A percentile compares a stretch with the other conserved stretches of the same genome.
Evolutionary conservation across 1,284 basidiomycete genomes (phyloP).

Genomic region (Austroboletus novae-zelandiae): DNA sequence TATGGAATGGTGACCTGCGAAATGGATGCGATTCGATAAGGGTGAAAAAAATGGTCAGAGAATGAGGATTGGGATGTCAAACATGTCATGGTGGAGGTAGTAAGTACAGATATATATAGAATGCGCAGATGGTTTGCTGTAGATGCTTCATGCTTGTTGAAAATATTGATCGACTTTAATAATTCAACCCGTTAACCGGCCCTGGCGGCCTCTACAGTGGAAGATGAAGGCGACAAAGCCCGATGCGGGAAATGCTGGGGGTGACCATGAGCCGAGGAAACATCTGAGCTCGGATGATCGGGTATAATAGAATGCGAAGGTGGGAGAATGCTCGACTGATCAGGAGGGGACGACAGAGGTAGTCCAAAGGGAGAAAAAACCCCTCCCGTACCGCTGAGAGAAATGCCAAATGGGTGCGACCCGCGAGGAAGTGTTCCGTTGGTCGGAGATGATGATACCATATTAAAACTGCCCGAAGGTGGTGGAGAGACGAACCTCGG

Average conservation of each 20-base stretch:
- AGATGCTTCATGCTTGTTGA: conserved; percentile 39
- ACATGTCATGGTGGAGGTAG: conserved; percentile 34
- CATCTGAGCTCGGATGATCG: conserved; percentile 51
- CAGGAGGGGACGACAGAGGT: conserved; percentile 38
- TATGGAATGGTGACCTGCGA: conserved; percentile 29
- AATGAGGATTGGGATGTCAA: conserved; percentile 33
- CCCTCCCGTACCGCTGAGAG: conserved; percentile 27
- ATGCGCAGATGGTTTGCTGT: conserved; percentile 39
- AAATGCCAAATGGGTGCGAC: conserved; percentile 32
- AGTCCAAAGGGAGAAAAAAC: conserved; percentile 65
- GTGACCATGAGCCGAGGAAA: conserved; percentile 41
- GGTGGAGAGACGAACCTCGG: conserved; percentile 54
- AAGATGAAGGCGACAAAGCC: conserved; percentile 48
- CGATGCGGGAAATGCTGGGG: conserved; percentile 45
- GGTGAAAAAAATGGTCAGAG: conserved; percentile 16
- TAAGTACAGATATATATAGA: conserved; percentile 41
- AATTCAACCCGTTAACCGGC: conserved; percentile 41
- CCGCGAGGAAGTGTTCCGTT: conserved; percentile 31
- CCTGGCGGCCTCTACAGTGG: conserved; percentile 55
- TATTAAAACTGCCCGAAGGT: conserved; percentile 38
- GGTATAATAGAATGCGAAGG: conserved; percentile 57
- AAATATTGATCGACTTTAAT: conserved; percentile 39
- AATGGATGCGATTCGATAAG: conserved; percentile 30
- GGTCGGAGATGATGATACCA: conserved; percentile 36
- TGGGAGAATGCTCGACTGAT: conserved; percentile 36